Evolutionary conservation across 2,329 filamentous ascomycete species (phyloP), one percentile per base, ranked within the genome.

Genomic region (Penicillium sp.): DNA sequence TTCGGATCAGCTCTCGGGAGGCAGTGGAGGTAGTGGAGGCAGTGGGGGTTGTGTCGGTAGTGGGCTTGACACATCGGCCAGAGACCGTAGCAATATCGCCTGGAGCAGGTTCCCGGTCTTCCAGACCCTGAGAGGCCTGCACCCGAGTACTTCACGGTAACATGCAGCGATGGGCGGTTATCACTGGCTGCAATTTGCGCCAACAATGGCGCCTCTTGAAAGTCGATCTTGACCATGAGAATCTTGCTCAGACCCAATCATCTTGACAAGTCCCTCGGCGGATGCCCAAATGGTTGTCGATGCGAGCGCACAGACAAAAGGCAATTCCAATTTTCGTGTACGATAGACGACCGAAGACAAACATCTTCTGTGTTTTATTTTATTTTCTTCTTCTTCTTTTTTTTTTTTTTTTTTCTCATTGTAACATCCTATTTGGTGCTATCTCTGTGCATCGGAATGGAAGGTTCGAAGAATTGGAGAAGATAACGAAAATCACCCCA

Each of bases 211-310:
- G 38, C 29, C 18, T 50, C 46, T 13, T 16, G 2, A 6, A 3
- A n/a, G 18, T 10, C 16, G 16, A 39, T 27, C 5, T 29, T 29
- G 27, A 35, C n/a, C n/a, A 40, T 30, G 50, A 55, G 43, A 55
- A 40, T 53, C 58, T 51, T 40, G 26, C n/a, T 34, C 13, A 29
- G 35, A 23, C n/a, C 59, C 59, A 61, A 60, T 60, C 57, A 59
- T 34, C 35, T 23, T 13, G 16, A 42, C 35, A 19, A 53, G 2
- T 6, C 16, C 8, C 13, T 40, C 13, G 44, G 34, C 11, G 44
- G 11, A 26, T 46, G 23, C 35, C 35, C 35, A 48, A 35, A 41
- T 30, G 7, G 7, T 8, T 44, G 34, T 16, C 27, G 29, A 57
- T 49, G 57, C 55, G 51, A 38, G 39, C 58, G 53, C 58, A 58